Evolutionary conservation across 306 rosid genomes (phyloP), one percentile per base, ranked within the genome.

Genomic region (Clitoria ternatea): DNA sequence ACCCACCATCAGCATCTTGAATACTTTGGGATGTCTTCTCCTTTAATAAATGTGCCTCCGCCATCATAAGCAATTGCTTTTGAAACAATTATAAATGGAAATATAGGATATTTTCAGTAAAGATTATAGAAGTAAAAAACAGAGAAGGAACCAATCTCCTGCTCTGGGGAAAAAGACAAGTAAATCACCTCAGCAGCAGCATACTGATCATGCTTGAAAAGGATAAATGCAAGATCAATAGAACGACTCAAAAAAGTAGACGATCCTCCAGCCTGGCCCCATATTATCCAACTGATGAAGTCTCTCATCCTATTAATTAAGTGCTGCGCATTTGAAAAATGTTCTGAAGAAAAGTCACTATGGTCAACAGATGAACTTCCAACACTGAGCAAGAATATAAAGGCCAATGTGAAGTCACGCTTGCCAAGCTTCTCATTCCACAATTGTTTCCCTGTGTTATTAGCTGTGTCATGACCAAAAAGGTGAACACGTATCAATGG

Each of bases 161-260:
- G 67, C 52, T 48, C 15, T 1, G 48, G 49, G 49, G 8, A 50
- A 29, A 18, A 59, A 59, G 68, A 7, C 68, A 72, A 72, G 83
- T 48, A 48, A 70, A 57, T 35, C 45, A 94, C 98, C 98, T 94
- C 92, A 55, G 88, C 89, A 53, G 95, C 96, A 74, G 80, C 84
- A 57, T 87, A 94, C 73, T 94, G 98, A 68, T 85, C 87, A 70
- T 90, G 88, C 86, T 87, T 85, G 69, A 94, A 86, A 66, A 94
- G 90, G 70, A 94, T 81, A 44, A 85, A 63, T 22, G 96, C 89
- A 73, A 94, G 96, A 79, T 89, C 92, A 61, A 84, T 80, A 73
- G 96, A 82, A 70, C 89, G 97, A 78, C 73, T 87, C 65, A 90
- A 80, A 79, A 91, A 80, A 37, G 89, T 73, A 69, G 85, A 78